Evolutionary conservation across 805 yeast species (phyloP).

Genomic region (Ogataea salicorniae): DNA sequence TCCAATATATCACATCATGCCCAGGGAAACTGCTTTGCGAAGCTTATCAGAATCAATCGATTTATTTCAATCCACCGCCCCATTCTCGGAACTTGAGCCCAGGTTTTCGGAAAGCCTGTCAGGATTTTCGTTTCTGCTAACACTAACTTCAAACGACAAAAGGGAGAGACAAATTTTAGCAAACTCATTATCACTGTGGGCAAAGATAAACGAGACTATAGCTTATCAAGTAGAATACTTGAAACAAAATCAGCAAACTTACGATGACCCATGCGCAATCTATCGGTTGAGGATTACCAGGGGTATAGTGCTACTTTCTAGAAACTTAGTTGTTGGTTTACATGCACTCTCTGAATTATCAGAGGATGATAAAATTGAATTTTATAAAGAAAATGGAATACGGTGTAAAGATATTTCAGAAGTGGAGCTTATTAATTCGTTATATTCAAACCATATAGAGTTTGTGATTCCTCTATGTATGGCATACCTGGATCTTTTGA

Average conservation of each 20-base stretch:
- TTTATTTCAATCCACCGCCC: constrained; percentile 1
- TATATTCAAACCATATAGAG: constrained; percentile 11
- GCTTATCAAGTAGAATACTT: constrained; percentile 1
- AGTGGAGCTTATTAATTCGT: constrained; percentile 8
- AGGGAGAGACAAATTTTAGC: constrained; percentile 13
- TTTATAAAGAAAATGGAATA: constrained; percentile 7
- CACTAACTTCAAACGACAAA: constrained; percentile 10
- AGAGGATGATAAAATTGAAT: constrained; percentile 7
- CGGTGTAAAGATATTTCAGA: constrained; percentile 10
- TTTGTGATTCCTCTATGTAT: constrained; percentile 10
- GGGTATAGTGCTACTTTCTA: constrained; percentile 19
- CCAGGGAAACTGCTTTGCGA: constrained; percentile 12
- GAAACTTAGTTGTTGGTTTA: constrained; percentile 22
- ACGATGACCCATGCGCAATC: constrained; percentile 1
- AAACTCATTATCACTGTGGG: constrained; percentile 19
- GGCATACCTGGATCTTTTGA: constrained; percentile 4
- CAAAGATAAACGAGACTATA: constrained; percentile 12
- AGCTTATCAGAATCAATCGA: constrained; percentile 13
- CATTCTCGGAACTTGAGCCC: neutral
- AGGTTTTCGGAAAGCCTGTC: constrained; percentile 10
- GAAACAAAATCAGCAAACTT: neutral
- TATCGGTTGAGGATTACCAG: constrained; percentile 15
- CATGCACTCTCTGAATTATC: constrained; percentile 5
- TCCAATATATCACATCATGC: constrained; percentile 6
- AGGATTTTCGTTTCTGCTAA: constrained; percentile 8